Conservation (phyloP, 176 grass and related monocot species). For the Oryza officinalis region DNA sequence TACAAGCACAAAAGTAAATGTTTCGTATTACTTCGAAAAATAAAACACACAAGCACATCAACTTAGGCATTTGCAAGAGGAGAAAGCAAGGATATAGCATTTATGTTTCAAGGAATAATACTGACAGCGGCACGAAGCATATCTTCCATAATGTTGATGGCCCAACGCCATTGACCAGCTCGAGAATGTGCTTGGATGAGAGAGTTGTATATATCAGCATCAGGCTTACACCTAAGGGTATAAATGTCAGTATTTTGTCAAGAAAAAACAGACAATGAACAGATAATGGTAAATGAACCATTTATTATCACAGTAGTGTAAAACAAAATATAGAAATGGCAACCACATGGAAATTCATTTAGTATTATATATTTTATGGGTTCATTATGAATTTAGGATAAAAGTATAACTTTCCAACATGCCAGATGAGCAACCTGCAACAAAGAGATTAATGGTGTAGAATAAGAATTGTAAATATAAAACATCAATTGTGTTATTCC, state of each 20-base stretch:
- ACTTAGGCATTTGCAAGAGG: slow-evolving; percentile 14
- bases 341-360: neutral
- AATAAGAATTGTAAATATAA: slow-evolving; percentile 12
- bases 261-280: slow-evolving; percentile 20
- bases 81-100: slow-evolving; percentile 23
- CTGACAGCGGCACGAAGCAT: slow-evolving; percentile 93
- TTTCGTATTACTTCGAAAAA: neutral
- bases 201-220: slow-evolving; percentile 90
- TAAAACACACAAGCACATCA: neutral
- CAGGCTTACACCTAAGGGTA: slow-evolving; percentile 77
- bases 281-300: slow-evolving; percentile 11
- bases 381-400: neutral
- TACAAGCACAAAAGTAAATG: neutral
- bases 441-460: neutral
- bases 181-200: slow-evolving; percentile 88
- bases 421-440: neutral
- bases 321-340: slow-evolving; percentile 6
- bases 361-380: neutral
- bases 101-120: slow-evolving; percentile 34
- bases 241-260: slow-evolving; percentile 25
- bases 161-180: slow-evolving; percentile 92
- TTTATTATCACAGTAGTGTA: neutral
- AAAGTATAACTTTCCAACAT: neutral
- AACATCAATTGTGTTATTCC: neutral
- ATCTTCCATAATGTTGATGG: slow-evolving; percentile 97